Conservation (phyloP, 495 filamentous ascomycete species). For the Cryomyces antarcticus region DNA sequence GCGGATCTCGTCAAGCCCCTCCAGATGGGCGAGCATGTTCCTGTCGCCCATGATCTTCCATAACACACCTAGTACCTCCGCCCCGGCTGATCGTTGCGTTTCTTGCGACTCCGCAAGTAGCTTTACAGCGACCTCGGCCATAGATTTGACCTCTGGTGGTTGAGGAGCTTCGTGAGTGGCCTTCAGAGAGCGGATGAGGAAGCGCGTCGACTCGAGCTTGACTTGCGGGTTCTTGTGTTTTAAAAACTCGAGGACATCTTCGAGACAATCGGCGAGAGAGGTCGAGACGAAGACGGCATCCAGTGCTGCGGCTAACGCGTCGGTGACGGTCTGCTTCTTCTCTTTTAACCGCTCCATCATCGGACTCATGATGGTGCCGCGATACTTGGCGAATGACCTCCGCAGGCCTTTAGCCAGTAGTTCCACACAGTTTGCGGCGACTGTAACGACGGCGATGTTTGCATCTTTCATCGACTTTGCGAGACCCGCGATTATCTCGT, state of each 20-base stretch:
- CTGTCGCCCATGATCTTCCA: conserved; percentile 99
- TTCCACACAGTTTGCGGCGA: conserved; percentile 87
- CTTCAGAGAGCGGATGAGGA: conserved; percentile 70
- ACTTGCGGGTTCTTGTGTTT: conserved; percentile 94
- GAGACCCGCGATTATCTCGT: conserved; percentile 58
- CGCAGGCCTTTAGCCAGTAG: conserved; percentile 76
- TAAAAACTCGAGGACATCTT: conserved; percentile 70
- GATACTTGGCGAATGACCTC: conserved; percentile 59
- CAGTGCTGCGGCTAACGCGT: conserved; percentile 66
- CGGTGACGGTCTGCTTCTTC: conserved; percentile 78
- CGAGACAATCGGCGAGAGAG: conserved; percentile 59
- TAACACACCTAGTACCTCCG: conserved; percentile 78
- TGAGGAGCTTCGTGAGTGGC: conserved; percentile 65
- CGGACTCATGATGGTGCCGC: conserved; percentile 55
- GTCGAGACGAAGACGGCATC: conserved; percentile 74
- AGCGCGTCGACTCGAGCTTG: conserved; percentile 83
- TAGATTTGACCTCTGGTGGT: conserved; percentile 63
- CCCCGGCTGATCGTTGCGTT: conserved; percentile 64
- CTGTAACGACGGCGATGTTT: conserved; percentile 84
- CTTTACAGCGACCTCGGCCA: conserved; percentile 73
- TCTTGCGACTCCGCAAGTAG: conserved; percentile 76
- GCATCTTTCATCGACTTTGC: conserved; percentile 98
- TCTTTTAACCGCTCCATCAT: conserved; percentile 93
- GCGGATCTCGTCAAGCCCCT: conserved; percentile 85
- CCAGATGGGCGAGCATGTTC: conserved; percentile 88